A percentile compares a stretch with the other conserved stretches of the same genome.
Evolutionary conservation across 495 filamentous ascomycete species (phyloP).

Genomic region (Durotheca rogersii): DNA sequence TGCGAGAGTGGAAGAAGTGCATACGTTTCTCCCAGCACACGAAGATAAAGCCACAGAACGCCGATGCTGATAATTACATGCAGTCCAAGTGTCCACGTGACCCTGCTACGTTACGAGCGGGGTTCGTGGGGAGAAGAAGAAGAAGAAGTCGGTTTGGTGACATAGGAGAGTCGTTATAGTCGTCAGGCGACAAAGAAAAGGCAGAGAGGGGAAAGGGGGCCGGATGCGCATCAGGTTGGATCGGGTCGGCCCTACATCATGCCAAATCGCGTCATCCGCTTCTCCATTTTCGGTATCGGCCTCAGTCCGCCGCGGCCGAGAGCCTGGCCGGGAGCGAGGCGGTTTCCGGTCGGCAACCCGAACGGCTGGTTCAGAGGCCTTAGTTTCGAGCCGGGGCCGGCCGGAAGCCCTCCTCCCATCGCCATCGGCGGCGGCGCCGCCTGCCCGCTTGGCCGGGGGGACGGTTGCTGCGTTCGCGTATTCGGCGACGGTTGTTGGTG

Average conservation of each 20-base stretch:
- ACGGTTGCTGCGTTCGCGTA: constrained; percentile 37
- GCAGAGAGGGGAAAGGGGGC: neutral
- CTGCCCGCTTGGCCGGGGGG: constrained; percentile 38
- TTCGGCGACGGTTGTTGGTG: constrained; percentile 37
- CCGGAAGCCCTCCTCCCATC: constrained; percentile 30
- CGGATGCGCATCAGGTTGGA: neutral
- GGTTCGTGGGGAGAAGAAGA: neutral
- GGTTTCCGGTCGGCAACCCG: constrained; percentile 33
- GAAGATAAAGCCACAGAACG: neutral
- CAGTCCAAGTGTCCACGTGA: neutral
- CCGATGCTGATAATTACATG: neutral
- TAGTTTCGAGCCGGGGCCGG: constrained; percentile 25
- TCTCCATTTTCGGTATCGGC: constrained; percentile 57
- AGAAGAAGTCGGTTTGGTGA: neutral
- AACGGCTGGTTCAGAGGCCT: constrained; percentile 28
- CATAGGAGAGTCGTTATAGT: constrained; percentile 27
- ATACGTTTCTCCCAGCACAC: neutral
- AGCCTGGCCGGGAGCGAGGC: constrained; percentile 37
- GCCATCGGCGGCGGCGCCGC: constrained; percentile 30
- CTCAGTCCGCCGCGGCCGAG: constrained; percentile 28
- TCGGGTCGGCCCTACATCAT: constrained; percentile 62
- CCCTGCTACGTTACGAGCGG: too few species aligned
- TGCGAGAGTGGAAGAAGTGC: neutral
- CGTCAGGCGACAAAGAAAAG: constrained; percentile 12
- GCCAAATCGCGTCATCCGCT: constrained; percentile 81